Evolutionary conservation across 805 yeast genomes (phyloP).

Genomic region (Cyberlindnera sargentensis): DNA sequence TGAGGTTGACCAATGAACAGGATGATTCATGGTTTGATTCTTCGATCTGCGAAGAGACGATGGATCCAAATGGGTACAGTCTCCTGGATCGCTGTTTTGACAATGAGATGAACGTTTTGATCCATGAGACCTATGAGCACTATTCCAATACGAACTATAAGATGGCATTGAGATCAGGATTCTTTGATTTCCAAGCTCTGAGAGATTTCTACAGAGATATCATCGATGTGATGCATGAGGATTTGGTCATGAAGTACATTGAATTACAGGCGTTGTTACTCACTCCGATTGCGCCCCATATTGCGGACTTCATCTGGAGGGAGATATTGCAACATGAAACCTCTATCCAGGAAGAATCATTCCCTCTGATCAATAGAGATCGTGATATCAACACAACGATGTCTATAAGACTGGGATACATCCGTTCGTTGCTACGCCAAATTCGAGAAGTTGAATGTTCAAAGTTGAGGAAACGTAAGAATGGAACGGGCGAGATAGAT

Average conservation of each 20-base stretch:
- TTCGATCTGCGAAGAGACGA: background rate
- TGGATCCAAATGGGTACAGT: conserved; percentile 39
- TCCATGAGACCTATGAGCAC: conserved; percentile 62
- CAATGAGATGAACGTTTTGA: conserved; percentile 81
- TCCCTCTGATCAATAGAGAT: conserved; percentile 58
- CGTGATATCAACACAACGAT: conserved; percentile 48
- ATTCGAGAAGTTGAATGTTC: conserved; percentile 90
- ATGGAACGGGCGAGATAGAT: conserved; percentile 62
- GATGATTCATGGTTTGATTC: conserved; percentile 33
- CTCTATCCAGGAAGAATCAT: conserved; percentile 64
- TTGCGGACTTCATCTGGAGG: conserved; percentile 81
- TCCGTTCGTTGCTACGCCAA: conserved; percentile 68
- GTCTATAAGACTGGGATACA: conserved; percentile 67
- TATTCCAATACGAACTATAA: conserved; percentile 72
- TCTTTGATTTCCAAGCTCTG: conserved; percentile 88
- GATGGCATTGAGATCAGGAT: conserved; percentile 79
- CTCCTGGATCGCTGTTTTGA: conserved; percentile 87
- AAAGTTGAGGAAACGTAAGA: conserved; percentile 79
- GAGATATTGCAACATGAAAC: conserved; percentile 63
- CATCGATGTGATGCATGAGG: conserved; percentile 66
- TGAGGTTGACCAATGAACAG: conserved; percentile 25
- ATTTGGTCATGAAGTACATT: conserved; percentile 71
- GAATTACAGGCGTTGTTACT: conserved; percentile 78
- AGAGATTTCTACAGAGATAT: conserved; percentile 93
- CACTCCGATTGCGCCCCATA: conserved; percentile 94